Evolutionary conservation across 345 rosid genomes (phyloP), one percentile per base, ranked within the genome.

Genomic region (Linum tenue): DNA sequence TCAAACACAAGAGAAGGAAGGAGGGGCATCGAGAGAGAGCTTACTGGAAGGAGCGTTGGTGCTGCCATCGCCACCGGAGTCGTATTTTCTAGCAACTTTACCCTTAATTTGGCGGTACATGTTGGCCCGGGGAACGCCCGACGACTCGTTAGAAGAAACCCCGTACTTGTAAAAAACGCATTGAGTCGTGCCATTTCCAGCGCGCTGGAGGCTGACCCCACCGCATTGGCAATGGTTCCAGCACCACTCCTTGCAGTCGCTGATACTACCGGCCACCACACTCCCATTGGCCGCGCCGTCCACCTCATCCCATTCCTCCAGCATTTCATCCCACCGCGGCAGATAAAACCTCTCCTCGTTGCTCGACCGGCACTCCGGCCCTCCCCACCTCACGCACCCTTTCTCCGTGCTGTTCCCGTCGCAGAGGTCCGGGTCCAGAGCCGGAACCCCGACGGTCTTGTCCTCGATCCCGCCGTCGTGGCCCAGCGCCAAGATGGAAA

Each of bases 311-410:
- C 35, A 16, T 2, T 1, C 39, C 7, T 7, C 5, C 5, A 2
- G 15, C 0, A 3, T 5, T 7, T 50, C 51, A 5, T 0, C 0
- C 31, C 59, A 57, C 12, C 58, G 22, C 39, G 59, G 48, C 43
- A 12, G 4, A 0, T 8, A 50, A 7, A 61, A 68, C 64, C 37
- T 56, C 22, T 2, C 56, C 58, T 56, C 43, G 31, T 22, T 22
- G 31, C 31, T 22, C 3, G 5, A 5, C 37, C 59, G 42, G 48
- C 67, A 41, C 1, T 11, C 7, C 2, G 48, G 73, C 8, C 62
- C 67, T 15, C 37, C 63, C 59, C 59, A 69, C 57, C 64, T 63
- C 61, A 3, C 11, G 51, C 67, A 69, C 5, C 73, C 59, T 4
- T 1, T 0, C 6, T 16, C 0, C 6, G 36, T 57, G 62, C 2